Evolutionary conservation across 2,329 filamentous ascomycete species (phyloP).

Genomic region (Endothia cerciana): DNA sequence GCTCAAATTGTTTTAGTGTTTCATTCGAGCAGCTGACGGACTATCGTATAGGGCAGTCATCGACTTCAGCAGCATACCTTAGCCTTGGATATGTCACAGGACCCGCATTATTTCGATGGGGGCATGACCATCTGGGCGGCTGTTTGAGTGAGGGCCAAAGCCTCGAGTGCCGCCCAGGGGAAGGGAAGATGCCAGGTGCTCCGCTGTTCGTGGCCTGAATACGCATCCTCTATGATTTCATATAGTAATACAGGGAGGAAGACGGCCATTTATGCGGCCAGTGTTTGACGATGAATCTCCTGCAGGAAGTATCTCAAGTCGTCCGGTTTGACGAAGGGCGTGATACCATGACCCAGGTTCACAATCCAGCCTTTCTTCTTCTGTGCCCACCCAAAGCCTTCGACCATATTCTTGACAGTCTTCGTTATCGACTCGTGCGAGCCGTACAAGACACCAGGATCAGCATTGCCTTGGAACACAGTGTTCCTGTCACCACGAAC

Average conservation of each 20-base stretch:
- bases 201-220: not conserved
- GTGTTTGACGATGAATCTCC: conserved; percentile 78
- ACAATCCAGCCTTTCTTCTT: conserved; percentile 94
- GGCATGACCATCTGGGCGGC: not conserved
- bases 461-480: conserved; percentile 92
- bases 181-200: not conserved
- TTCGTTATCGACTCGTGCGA: conserved; percentile 78
- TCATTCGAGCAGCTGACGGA: conserved; percentile 9
- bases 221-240: not conserved
- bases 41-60: conserved; percentile 31
- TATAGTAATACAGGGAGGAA: conserved; percentile 12
- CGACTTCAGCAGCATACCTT: conserved; percentile 30
- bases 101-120: conserved; percentile 4
- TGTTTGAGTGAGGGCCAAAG: not conserved
- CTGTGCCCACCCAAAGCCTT: conserved; percentile 74
- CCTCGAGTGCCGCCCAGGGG: too few relatives aligned
- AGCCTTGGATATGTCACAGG: conserved; percentile 26
- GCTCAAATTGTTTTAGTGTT: not conserved
- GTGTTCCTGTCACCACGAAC: conserved; percentile 75
- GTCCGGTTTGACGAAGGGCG: conserved; percentile 91
- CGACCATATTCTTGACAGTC: conserved; percentile 83
- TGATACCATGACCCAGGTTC: conserved; percentile 95
- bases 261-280: conserved; percentile 35
- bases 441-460: conserved; percentile 91
- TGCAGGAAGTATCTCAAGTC: conserved; percentile 92